A percentile compares a stretch with the other conserved stretches of the same genome.
phyloP scores from a whole-genome alignment of 192 early-diverging fungal species.

The Coemansia sp. region DNA sequence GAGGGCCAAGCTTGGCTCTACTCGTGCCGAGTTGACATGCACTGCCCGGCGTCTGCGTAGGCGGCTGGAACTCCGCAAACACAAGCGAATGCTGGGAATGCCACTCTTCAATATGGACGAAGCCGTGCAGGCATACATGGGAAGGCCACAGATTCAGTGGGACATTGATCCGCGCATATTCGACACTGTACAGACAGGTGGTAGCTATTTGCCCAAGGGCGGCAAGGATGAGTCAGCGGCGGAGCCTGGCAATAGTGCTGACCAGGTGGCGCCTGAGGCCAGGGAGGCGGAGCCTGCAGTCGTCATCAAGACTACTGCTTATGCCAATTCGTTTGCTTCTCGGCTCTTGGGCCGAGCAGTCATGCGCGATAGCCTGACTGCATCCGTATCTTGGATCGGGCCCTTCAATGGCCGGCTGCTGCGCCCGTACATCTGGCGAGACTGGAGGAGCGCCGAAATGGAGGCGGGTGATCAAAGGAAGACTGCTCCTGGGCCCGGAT shows the following conservation, averaged over 20 bases:
- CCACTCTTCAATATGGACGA: slow-evolving; percentile 69
- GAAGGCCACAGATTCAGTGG: slow-evolving; percentile 26
- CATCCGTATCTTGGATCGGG: slow-evolving; percentile 57
- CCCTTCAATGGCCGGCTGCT: slow-evolving; percentile 72
- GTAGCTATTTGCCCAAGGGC: not conserved
- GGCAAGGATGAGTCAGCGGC: not conserved
- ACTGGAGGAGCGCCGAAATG: slow-evolving; percentile 52
- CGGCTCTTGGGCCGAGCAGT: slow-evolving; percentile 65
- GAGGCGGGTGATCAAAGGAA: slow-evolving; percentile 20
- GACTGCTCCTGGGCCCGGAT: slow-evolving; percentile 28
- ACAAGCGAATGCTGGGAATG: slow-evolving; percentile 64
- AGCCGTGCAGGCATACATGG: slow-evolving; percentile 30
- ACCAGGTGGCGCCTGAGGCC: not conserved
- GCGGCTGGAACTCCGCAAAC: slow-evolving; percentile 52
- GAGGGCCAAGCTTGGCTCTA: slow-evolving; percentile 18
- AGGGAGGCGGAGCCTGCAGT: not conserved
- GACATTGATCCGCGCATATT: slow-evolving; percentile 20
- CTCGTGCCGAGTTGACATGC: slow-evolving; percentile 4
- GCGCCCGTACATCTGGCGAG: slow-evolving; percentile 81
- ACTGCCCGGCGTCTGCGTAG: slow-evolving; percentile 29
- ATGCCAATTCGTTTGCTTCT: slow-evolving; percentile 71
- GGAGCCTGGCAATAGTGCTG: not conserved
- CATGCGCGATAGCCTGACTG: slow-evolving; percentile 57
- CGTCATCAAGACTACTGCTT: slow-evolving; percentile 54
- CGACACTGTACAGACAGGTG: slow-evolving; percentile 11